Evolutionary conservation across 1,139 yeast genomes (phyloP).

Genomic region (Debaryomyces nepalensis): DNA sequence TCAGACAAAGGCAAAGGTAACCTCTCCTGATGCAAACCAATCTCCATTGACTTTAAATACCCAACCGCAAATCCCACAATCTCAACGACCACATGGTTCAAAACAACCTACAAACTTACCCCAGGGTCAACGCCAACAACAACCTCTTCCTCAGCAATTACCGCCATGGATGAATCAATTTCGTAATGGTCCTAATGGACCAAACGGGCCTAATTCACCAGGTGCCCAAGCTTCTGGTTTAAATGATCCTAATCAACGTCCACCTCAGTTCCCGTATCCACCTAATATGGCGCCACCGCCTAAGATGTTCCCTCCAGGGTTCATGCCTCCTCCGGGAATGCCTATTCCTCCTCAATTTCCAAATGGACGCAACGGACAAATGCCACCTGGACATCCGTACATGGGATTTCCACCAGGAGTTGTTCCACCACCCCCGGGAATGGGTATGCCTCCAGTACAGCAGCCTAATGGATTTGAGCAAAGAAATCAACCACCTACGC

Average conservation of each 20-base stretch:
- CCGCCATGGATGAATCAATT: conserved; percentile 36
- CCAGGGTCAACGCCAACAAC: conserved; percentile 18
- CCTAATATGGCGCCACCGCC: conserved; percentile 29
- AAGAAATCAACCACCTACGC: conserved; percentile 1
- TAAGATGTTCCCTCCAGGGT: conserved; percentile 39
- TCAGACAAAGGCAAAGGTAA: neutral
- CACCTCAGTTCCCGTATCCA: conserved; percentile 19
- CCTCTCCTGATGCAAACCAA: conserved; percentile 4
- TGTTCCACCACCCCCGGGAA: conserved; percentile 21
- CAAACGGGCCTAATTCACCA: conserved; percentile 17
- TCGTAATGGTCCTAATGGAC: conserved; percentile 7
- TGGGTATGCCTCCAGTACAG: conserved; percentile 11
- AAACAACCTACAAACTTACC: conserved; percentile 17
- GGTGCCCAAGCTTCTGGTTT: conserved; percentile 19
- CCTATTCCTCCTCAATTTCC: conserved; percentile 28
- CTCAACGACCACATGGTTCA: conserved; percentile 14
- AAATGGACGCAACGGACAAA: conserved; percentile 25
- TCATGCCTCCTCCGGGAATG: conserved; percentile 34
- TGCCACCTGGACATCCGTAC: conserved; percentile 24
- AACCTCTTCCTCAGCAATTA: conserved; percentile 18
- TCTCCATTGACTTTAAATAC: conserved; percentile 5
- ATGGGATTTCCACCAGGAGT: conserved; percentile 34
- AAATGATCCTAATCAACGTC: conserved; percentile 19
- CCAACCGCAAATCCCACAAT: conserved; percentile 21
- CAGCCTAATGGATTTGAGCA: conserved; percentile 7